Evolutionary conservation across 1,284 basidiomycete genomes (phyloP), one percentile per base, ranked within the genome.

Genomic region (Fomes fomentarius): DNA sequence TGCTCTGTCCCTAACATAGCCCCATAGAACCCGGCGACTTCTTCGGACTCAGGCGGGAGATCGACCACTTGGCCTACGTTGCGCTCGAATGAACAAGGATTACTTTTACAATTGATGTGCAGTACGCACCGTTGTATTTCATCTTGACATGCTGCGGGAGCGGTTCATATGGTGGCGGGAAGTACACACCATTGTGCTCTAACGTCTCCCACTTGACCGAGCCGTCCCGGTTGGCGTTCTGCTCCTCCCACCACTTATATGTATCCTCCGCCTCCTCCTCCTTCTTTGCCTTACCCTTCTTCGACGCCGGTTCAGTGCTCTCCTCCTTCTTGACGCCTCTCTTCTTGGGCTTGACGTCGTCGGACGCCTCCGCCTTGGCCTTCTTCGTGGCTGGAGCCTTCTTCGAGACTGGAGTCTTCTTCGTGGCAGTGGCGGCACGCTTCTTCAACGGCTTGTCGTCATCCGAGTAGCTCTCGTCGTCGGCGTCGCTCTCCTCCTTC

Each of bases 21-120:
- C 25, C 81, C 97, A 67, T 96, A 99, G 75, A 99, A 99, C 33
- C 93, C 91, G 40, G 97, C 97, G 37, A 99, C 96, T 72, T 99
- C 97, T 73, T 99, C 97, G 1, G 96, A 81, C 62, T 91, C 92
- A 12, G 83, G 86, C 12, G 93, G 86, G 19, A 99, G 85, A 54
- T 88, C 79, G 38, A 98, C 83, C 5, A 80, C 71, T 69, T 89
- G 85, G 61, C 93, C 94, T 96, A 65, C 50, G 54, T 54, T 28
- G 12, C 41, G 11, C 2, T 5, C 8, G 22, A 5, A 9, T 8
- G 52, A n/a, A 46, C 14, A 14, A 34, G 3, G n/a, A n/a, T n/a
- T n/a, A n/a, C n/a, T 11, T 3, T 2, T 10, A 7, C 4, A 21
- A 9, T 8, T n/a, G 11, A 4, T n/a, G 4, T 21, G 9, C 39